Conservation (phyloP, 331 rosid species). For the Spiraea crenata region DNA sequence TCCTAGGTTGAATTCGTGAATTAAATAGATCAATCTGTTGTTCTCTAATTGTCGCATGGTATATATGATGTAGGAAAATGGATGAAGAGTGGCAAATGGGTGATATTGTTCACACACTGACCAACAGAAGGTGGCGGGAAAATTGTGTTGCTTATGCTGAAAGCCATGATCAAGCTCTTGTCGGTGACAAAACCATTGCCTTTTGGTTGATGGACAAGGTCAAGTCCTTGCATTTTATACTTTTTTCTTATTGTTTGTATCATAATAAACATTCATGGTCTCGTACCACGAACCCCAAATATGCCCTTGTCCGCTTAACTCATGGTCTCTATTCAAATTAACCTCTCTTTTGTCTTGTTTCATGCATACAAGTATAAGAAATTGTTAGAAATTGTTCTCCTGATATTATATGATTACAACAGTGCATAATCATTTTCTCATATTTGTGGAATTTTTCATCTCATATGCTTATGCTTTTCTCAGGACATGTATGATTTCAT, state of each 20-base stretch:
- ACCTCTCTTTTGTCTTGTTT: background rate
- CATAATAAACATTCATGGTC: background rate
- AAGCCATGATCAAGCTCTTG: slow-evolving; percentile 99
- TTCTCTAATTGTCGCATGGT: slow-evolving; percentile 9
- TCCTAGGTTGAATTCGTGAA: background rate
- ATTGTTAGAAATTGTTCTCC: background rate
- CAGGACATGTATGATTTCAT: slow-evolving; percentile 66
- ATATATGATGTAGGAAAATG: slow-evolving; percentile 44
- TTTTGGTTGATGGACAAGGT: slow-evolving; percentile 99
- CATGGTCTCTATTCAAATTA: background rate
- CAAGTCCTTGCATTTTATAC: slow-evolving; percentile 4
- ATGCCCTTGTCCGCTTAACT: background rate
- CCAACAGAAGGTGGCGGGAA: slow-evolving; percentile 96
- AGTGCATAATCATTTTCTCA: background rate
- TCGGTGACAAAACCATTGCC: slow-evolving; percentile 97
- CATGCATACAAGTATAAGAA: background rate
- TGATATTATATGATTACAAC: background rate
- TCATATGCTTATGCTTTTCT: slow-evolving; percentile 11
- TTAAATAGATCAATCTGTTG: background rate
- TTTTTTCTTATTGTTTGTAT: slow-evolving; percentile 1
- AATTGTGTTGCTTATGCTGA: slow-evolving; percentile 93
- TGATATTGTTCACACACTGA: slow-evolving; percentile 74
- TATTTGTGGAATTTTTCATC: background rate
- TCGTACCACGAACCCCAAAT: slow-evolving; percentile 1
- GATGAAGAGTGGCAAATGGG: slow-evolving; percentile 87